Base-by-base conservation (phyloP, 495 filamentous ascomycete species). In the Talaromyces nanjingensis region DNA sequence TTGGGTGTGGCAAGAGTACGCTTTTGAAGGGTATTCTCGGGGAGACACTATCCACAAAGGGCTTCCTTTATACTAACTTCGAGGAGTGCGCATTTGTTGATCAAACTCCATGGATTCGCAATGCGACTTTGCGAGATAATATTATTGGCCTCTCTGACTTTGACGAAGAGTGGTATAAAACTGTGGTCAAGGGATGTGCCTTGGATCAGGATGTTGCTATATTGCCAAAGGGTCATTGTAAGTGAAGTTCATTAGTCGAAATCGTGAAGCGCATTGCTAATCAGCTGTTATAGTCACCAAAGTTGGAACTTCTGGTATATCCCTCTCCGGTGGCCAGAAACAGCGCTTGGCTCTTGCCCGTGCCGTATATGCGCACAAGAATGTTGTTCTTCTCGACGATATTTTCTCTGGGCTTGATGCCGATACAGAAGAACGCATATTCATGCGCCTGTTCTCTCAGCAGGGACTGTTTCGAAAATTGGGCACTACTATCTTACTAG, bases 251-350 rank as follows among this genome's bases (percentile, higher is more conserved):
- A 91, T 91, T 66, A 89, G 34, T 62, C n/a, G 22, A 2, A 31
- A 8, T 16, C 2, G 1, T n/a, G 3, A n/a, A 53, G 2, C 16
- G 9, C 12, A 11, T 16, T 9, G 22, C 45, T 62, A 16, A 31
- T 62, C 31, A 0, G 2, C 22, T 53, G 9, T 31, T 31, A 9
- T 27, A 62, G 60, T 20, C 7, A 62, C 60, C 5, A 62, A 31
- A 2, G 60, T 62, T 25, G 60, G 60, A 29, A 29, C 42, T 20
- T 20, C 60, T 20, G 60, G 90, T 8, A 90, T 93, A 66, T 92
- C 91, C 66, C 76, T 93, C 2, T 89, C 86, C 60, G 90, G 90
- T 62, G 90, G 90, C 6, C 90, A 93, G 68, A 81, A 87, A 67
- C 92, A 90, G 89, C 79, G 90, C 31, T 77, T 92, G 37, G 78